phyloP scores from a whole-genome alignment of 140 eudicot genomes.

The Cichorium intybus region DNA sequence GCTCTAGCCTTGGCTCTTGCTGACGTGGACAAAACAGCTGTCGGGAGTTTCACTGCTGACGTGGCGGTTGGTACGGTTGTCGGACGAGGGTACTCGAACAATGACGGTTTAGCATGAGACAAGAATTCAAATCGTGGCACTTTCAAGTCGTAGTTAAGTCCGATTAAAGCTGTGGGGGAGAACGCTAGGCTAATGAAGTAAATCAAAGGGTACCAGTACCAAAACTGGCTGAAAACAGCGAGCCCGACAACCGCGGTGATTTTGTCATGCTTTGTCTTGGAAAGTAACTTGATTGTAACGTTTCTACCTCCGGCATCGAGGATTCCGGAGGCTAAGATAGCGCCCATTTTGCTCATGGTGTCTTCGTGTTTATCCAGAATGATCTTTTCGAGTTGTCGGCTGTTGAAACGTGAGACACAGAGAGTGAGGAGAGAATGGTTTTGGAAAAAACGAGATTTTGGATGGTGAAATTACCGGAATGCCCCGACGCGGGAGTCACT shows the following conservation, averaged over 20 bases:
- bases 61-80: slow-evolving; percentile 84
- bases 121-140: slow-evolving; percentile 84
- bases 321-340: slow-evolving; percentile 94
- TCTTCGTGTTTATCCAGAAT: slow-evolving; percentile 99
- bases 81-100: slow-evolving; percentile 96
- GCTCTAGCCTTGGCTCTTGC: slow-evolving; percentile 95
- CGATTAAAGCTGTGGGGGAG: slow-evolving; percentile 93
- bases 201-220: slow-evolving; percentile 98
- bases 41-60: slow-evolving; percentile 88
- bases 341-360: slow-evolving; percentile 99
- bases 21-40: slow-evolving; percentile 89
- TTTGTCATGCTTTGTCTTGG: slow-evolving; percentile 88
- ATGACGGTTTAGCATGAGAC: slow-evolving; percentile 92
- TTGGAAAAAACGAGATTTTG: background rate
- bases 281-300: slow-evolving; percentile 82
- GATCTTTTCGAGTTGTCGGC: slow-evolving; percentile 91
- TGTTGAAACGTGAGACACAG: slow-evolving; percentile 11
- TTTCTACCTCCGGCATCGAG: slow-evolving; percentile 99
- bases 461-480: slow-evolving; percentile 55
- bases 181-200: slow-evolving; percentile 89
- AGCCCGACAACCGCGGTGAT: slow-evolving; percentile 95
- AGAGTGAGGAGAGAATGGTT: background rate
- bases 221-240: slow-evolving; percentile 94
- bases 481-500: slow-evolving; percentile 97
- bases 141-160: slow-evolving; percentile 87